These are phyloP conservation scores for Citrus cavaleriei DNA, from an alignment of 345 rosid species.

Conservation along the genomic window DNA sequence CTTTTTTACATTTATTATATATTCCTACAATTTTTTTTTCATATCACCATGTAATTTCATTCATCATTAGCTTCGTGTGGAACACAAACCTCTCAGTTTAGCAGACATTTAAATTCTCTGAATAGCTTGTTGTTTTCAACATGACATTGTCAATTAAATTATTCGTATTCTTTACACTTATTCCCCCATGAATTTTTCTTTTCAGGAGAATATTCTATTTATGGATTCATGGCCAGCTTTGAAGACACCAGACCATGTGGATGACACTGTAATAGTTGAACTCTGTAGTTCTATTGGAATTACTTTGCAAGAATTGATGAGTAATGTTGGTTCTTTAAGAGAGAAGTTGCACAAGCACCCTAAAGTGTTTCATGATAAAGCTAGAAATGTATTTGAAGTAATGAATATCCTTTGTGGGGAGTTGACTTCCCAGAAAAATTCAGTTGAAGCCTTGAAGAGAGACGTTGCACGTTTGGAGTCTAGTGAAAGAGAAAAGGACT, in stretches of 20 bases:
- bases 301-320: slow-evolving; percentile 49
- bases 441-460: slow-evolving; percentile 39
- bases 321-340: slow-evolving; percentile 40
- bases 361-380: slow-evolving; percentile 44
- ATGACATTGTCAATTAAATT: not conserved
- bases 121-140: not conserved
- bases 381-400: slow-evolving; percentile 37
- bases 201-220: slow-evolving; percentile 44
- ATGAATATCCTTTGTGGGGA: slow-evolving; percentile 36
- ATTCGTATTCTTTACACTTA: slow-evolving; percentile 10
- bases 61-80: not conserved
- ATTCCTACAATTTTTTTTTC: not conserved
- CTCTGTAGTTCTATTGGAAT: slow-evolving; percentile 41
- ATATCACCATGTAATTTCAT: not conserved
- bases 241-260: slow-evolving; percentile 38
- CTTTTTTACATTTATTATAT: not conserved
- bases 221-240: slow-evolving; percentile 37
- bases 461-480: slow-evolving; percentile 41
- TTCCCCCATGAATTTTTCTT: slow-evolving; percentile 18
- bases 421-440: slow-evolving; percentile 32
- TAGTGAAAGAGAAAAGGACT: slow-evolving; percentile 43
- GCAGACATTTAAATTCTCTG: slow-evolving; percentile 1
- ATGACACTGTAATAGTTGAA: slow-evolving; percentile 32
- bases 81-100: not conserved
- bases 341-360: slow-evolving; percentile 50